phyloP scores from a whole-genome alignment of 805 yeast species.

The Candida ipomoeae region DNA sequence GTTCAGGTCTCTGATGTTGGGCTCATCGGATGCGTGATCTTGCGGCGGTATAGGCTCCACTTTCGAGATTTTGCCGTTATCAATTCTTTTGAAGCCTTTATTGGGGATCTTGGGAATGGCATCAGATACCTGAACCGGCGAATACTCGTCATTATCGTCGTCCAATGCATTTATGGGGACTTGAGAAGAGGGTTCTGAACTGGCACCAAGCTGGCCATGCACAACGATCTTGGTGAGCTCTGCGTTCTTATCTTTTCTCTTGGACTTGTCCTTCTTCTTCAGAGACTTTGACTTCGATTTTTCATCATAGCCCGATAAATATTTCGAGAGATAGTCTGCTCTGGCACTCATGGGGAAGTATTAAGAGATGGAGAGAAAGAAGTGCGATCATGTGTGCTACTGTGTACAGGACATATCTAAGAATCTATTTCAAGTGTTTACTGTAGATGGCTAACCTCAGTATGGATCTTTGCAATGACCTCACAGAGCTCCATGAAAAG shows the following conservation, averaged over 20 bases:
- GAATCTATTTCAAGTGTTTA: neutral
- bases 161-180: neutral
- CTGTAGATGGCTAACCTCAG: conserved; percentile 21
- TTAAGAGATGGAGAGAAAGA: neutral
- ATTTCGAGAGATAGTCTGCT: conserved; percentile 33
- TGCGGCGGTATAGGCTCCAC: neutral
- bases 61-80: conserved; percentile 20
- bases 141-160: conserved; percentile 17
- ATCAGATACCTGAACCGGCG: conserved; percentile 21
- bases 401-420: neutral
- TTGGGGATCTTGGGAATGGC: conserved; percentile 7
- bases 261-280: conserved; percentile 7
- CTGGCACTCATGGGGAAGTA: conserved; percentile 17
- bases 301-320: conserved; percentile 18
- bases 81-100: conserved; percentile 38
- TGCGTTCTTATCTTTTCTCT: conserved; percentile 9
- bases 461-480: conserved; percentile 65
- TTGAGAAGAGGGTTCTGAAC: neutral
- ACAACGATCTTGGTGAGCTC: conserved; percentile 7
- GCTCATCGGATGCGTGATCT: conserved; percentile 19
- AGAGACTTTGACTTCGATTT: conserved; percentile 17
- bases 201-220: conserved; percentile 7
- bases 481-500: conserved; percentile 74
- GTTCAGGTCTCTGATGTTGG: conserved; percentile 35
- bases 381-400: neutral